phyloP scores from a whole-genome alignment of 2,329 filamentous ascomycete genomes.

The Ophiostoma tasmaniense region DNA sequence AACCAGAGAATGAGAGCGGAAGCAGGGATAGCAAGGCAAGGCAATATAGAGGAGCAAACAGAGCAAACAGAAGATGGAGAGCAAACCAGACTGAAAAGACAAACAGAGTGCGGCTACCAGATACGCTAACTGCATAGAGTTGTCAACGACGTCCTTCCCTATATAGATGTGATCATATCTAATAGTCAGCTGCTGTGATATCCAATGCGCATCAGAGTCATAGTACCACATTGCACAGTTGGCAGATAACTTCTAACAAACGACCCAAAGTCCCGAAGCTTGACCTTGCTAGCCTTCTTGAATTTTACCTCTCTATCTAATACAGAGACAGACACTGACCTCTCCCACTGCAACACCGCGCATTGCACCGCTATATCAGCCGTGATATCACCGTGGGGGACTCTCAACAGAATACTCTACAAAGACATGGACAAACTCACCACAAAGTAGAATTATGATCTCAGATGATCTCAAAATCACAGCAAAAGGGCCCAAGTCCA shows the following conservation, averaged over 20 bases:
- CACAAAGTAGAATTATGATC: neutral
- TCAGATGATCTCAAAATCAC: neutral
- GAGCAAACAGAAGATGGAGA: neutral
- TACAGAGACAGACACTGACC: neutral
- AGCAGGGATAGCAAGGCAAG: neutral
- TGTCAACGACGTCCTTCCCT: neutral
- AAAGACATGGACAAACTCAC: neutral
- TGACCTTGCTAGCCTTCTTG: neutral
- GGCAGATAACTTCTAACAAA: no score
- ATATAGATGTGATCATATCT: neutral
- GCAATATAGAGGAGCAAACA: no score
- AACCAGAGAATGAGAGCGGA: neutral
- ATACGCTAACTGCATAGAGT: neutral
- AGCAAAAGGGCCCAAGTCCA: neutral
- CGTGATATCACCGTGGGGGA: conserved; percentile 1
- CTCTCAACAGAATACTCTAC: neutral
- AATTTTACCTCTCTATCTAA: neutral
- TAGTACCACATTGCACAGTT: neutral
- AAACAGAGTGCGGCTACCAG: neutral
- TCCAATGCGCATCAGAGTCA: neutral
- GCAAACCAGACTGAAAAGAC: neutral
- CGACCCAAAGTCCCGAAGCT: neutral
- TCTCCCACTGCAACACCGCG: neutral
- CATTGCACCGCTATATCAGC: neutral
- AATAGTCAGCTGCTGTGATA: neutral